Evolutionary conservation across 2,329 filamentous ascomycete genomes (phyloP).

Genomic region (Pestalotiopsis sp.): DNA sequence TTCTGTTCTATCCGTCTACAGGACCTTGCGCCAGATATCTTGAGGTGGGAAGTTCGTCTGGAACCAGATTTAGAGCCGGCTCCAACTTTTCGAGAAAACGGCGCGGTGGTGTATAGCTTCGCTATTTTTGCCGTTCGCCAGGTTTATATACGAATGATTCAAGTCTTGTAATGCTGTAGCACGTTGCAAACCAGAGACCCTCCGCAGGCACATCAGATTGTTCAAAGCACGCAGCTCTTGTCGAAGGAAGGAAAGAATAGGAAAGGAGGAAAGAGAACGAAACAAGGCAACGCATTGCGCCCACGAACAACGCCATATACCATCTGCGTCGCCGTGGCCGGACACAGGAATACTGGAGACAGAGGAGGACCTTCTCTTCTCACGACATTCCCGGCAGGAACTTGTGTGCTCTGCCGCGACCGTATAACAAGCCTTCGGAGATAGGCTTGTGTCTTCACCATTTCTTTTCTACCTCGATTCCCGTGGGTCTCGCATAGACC

Average conservation of each 20-base stretch:
- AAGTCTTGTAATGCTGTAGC: slow-evolving; percentile 27
- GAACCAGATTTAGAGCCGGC: background rate
- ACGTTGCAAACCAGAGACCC: slow-evolving; percentile 19
- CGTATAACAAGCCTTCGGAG: background rate
- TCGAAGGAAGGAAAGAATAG: background rate
- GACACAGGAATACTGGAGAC: background rate
- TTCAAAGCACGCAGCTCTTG: background rate
- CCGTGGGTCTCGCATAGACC: slow-evolving; percentile 41
- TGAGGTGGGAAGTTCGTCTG: slow-evolving; percentile 14
- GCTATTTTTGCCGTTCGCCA: background rate
- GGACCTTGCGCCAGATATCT: background rate
- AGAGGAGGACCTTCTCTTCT: background rate
- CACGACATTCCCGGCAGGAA: background rate
- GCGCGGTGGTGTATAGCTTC: background rate
- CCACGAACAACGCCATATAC: background rate
- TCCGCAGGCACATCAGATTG: slow-evolving; percentile 2
- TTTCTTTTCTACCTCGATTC: slow-evolving; percentile 18
- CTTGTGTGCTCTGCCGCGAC: background rate
- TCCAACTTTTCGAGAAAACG: background rate
- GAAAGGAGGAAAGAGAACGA: background rate
- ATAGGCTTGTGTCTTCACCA: slow-evolving; percentile 13
- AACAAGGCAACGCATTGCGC: background rate
- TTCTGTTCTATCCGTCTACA: background rate
- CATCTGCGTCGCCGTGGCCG: background rate
- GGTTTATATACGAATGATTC: slow-evolving; percentile 21